phyloP scores from a whole-genome alignment of 164 flowering plant species.

The Tinospora cordifolia region DNA sequence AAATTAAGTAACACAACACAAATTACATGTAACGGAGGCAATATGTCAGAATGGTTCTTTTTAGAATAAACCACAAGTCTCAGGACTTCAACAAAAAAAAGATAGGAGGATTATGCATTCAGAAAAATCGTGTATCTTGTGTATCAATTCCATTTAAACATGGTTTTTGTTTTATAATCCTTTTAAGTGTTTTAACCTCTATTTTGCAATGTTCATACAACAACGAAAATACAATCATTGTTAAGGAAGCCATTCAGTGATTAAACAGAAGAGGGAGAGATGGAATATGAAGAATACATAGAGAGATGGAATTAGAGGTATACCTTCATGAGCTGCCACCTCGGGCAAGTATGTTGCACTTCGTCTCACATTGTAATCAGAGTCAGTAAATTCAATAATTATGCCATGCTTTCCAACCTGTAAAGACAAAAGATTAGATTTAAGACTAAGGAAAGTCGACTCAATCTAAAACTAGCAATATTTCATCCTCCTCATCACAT shows the following conservation, averaged over 20 bases:
- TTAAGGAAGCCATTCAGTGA: neutral
- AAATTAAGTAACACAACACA: neutral
- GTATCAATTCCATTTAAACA: too few relatives aligned
- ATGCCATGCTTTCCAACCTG: slow-evolving; percentile 93
- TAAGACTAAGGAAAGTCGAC: neutral
- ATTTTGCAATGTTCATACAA: too few relatives aligned
- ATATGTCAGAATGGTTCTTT: neutral
- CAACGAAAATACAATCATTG: too few relatives aligned
- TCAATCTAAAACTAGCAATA: neutral
- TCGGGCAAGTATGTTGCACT: slow-evolving; percentile 98
- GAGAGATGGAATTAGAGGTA: neutral
- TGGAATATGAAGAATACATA: slow-evolving; percentile 28
- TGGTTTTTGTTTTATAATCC: too few relatives aligned
- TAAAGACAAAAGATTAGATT: slow-evolving; percentile 6
- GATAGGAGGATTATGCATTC: too few relatives aligned
- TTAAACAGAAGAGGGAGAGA: slow-evolving; percentile 1
- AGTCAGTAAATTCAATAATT: slow-evolving; percentile 92
- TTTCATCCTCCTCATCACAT: neutral
- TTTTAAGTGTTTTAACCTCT: too few relatives aligned
- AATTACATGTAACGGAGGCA: neutral
- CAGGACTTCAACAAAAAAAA: neutral
- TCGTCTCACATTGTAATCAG: slow-evolving; percentile 61
- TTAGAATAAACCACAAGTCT: neutral
- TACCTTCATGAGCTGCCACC: slow-evolving; percentile 96
- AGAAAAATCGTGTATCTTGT: too few relatives aligned